Evolutionary conservation across 192 early-diverging fungal genomes (phyloP), one percentile per base, ranked within the genome.

Genomic region (Diversispora epigaea): DNA sequence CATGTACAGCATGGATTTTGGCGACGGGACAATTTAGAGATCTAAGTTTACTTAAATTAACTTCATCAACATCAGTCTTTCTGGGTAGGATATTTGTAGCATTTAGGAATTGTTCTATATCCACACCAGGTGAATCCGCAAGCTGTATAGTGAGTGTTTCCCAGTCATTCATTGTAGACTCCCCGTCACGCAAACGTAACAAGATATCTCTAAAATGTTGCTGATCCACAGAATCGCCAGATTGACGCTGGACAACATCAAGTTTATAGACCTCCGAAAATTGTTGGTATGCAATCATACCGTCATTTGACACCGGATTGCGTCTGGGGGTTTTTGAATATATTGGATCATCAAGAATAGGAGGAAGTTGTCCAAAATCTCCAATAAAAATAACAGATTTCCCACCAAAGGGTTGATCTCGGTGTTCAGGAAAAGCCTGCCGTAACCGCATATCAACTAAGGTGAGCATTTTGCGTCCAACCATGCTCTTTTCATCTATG

Each of bases 21-120:
- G 55, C 55, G 55, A 56, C 55, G n/a, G 55, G 55, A 56, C 55
- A 56, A 4, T 56, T 56, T 19, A 56, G n/a, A 17, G 55, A 56
- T 56, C n/a, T 56, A 56, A 56, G 6, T 17, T 17, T 56, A 56
- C n/a, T 56, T 15, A 15, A 19, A 19, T 56, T 56, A 4, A n/a
- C n/a, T n/a, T n/a, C n/a, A n/a, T n/a, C n/a, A n/a, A n/a, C n/a
- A n/a, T n/a, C n/a, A n/a, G n/a, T n/a, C 9, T 19, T 56, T 56
- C 9, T n/a, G 9, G n/a, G 55, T 17, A 56, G 4, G 17, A 56
- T 56, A 17, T 17, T 15, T 56, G 14, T 56, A 17, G n/a, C 46
- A 47, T 47, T 11, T 47, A 56, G n/a, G n/a, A 56, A 10, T 56
- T 10, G 55, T 4, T 56, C n/a, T 15, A 4, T 56, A 6, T 56